These are phyloP conservation scores for Lophiostoma macrostomum DNA, from an alignment of 495 filamentous ascomycete species.

Conservation along the genomic window DNA sequence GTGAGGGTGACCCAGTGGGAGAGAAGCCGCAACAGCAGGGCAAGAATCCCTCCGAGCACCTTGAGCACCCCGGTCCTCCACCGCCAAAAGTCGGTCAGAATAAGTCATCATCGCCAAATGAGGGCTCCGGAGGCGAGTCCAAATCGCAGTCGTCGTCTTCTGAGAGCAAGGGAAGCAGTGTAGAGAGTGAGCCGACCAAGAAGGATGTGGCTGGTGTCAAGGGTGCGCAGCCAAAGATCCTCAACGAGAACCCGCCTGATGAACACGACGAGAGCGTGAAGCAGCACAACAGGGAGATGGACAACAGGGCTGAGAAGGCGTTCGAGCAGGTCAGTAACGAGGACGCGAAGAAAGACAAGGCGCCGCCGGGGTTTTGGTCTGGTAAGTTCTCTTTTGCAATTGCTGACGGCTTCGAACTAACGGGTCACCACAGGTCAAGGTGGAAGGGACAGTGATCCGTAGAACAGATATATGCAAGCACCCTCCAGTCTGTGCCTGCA, in stretches of 20 bases:
- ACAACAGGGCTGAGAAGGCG: conserved; percentile 48
- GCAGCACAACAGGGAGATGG: conserved; percentile 62
- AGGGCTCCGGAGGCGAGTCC: not conserved
- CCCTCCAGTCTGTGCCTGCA: too few species aligned
- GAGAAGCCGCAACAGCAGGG: conserved; percentile 37
- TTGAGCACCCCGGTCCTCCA: conserved; percentile 41
- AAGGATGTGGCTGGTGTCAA: too few species aligned
- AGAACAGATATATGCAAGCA: not conserved
- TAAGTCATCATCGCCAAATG: conserved; percentile 12
- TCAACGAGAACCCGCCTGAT: conserved; percentile 48
- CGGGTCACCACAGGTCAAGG: conserved; percentile 13
- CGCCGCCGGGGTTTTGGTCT: conserved; percentile 1
- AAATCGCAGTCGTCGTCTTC: not conserved
- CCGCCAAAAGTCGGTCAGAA: conserved; percentile 31
- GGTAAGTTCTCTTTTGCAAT: not conserved
- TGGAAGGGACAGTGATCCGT: not conserved
- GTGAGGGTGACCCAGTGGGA: conserved; percentile 34
- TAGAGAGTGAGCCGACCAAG: conserved; percentile 7
- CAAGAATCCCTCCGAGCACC: conserved; percentile 27
- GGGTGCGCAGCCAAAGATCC: conserved; percentile 43
- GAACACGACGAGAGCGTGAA: conserved; percentile 41
- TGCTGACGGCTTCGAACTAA: not conserved
- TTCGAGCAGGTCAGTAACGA: conserved; percentile 31
- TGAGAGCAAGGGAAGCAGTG: not conserved
- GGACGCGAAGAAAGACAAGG: conserved; percentile 38